Percentiles rank a stretch among this genome's conserved stretches.
phyloP scores from a whole-genome alignment of 2,329 filamentous ascomycete species.

The Plenodomus tracheiphilus region DNA sequence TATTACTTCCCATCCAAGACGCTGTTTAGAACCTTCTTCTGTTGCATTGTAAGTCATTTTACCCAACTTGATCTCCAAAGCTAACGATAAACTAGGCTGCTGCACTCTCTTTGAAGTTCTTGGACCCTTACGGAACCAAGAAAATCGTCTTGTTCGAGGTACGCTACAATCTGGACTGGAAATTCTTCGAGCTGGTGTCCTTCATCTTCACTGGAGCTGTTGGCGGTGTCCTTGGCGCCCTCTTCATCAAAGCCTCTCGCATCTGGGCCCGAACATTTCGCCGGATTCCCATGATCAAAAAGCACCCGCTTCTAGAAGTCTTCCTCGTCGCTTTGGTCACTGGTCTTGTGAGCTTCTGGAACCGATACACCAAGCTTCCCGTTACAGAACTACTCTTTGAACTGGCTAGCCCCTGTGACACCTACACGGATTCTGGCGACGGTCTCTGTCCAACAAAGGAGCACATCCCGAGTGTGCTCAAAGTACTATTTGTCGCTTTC shows the following conservation, averaged over 20 bases:
- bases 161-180: slow-evolving; percentile 87
- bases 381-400: slow-evolving; percentile 91
- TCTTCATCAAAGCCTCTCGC: slow-evolving; percentile 95
- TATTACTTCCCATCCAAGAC: slow-evolving; percentile 99
- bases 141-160: slow-evolving; percentile 98
- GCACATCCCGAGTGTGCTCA: slow-evolving; percentile 77
- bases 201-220: slow-evolving; percentile 87
- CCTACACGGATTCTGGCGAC: slow-evolving; percentile 66
- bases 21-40: slow-evolving; percentile 96
- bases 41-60: slow-evolving; percentile 71
- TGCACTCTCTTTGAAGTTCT: slow-evolving; percentile 86
- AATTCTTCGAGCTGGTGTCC: slow-evolving; percentile 83
- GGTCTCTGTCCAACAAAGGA: slow-evolving; percentile 77
- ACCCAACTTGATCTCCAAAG: not conserved
- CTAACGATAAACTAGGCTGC: slow-evolving; percentile 55
- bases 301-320: slow-evolving; percentile 83
- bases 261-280: slow-evolving; percentile 90
- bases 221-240: slow-evolving; percentile 80
- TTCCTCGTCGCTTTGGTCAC: slow-evolving; percentile 84
- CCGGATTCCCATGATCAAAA: slow-evolving; percentile 77
- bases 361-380: slow-evolving; percentile 81
- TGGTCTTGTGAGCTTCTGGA: slow-evolving; percentile 89
- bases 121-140: slow-evolving; percentile 93
- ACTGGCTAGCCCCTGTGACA: slow-evolving; percentile 83
- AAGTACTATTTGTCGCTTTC: slow-evolving; percentile 75